Percentiles rank a stretch among this genome's conserved stretches.
Conservation (phyloP, 306 rosid species). For the Quercus rubra region DNA sequence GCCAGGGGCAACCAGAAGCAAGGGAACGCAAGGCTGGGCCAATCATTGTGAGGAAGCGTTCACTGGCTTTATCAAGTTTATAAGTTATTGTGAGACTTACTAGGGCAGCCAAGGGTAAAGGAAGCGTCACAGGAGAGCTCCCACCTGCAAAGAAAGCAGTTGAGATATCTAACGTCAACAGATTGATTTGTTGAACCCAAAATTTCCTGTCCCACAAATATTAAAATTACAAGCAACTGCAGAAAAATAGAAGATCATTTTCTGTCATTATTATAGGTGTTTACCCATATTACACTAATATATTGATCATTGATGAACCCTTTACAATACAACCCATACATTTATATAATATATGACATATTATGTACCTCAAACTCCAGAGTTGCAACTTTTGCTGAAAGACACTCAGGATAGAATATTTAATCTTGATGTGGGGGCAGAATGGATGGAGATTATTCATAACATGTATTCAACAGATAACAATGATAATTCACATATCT, state of each 20-base stretch:
- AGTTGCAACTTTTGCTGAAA: slow-evolving; percentile 11
- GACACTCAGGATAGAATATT: background rate
- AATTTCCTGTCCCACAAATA: slow-evolving; percentile 1
- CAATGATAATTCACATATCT: background rate
- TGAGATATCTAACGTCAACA: slow-evolving; percentile 24
- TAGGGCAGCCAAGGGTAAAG: slow-evolving; percentile 94
- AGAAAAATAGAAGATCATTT: background rate
- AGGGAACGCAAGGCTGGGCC: slow-evolving; percentile 66
- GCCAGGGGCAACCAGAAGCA: slow-evolving; percentile 91
- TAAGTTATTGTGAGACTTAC: slow-evolving; percentile 80
- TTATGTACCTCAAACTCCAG: background rate
- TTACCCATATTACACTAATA: background rate
- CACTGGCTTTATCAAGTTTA: slow-evolving; percentile 69
- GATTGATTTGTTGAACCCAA: slow-evolving; percentile 12
- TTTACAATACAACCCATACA: slow-evolving; percentile 1
- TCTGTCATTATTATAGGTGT: background rate
- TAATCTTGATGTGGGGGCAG: slow-evolving; percentile 2
- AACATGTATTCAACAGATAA: background rate
- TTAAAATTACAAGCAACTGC: slow-evolving; percentile 4
- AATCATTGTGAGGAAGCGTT: slow-evolving; percentile 56
- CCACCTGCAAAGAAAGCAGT: slow-evolving; percentile 59
- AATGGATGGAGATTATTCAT: background rate
- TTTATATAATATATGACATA: slow-evolving; percentile 9
- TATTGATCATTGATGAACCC: background rate
- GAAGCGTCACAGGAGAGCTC: slow-evolving; percentile 68